Evolutionary conservation across 73 alveolate species (phyloP).

Genomic region (Breviolum minutum): DNA sequence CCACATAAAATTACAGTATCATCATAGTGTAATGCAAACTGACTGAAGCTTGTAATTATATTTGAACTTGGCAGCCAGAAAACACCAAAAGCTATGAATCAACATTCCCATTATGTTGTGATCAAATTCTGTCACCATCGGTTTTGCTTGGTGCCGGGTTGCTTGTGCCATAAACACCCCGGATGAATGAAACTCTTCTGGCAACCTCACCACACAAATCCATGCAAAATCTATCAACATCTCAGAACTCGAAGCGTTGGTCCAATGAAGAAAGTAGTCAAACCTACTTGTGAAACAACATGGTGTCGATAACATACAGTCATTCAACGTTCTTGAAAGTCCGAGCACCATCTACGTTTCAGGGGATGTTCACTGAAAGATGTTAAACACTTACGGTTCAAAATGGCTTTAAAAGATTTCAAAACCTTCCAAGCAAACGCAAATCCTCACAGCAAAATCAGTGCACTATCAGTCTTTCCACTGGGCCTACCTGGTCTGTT

Average conservation of each 20-base stretch:
- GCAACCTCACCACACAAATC: background rate
- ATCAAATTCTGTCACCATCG: background rate
- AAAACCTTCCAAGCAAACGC: too few species aligned
- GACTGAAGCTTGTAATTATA: background rate
- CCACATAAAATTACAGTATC: background rate
- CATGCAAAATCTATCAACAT: background rate
- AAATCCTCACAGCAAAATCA: too few species aligned
- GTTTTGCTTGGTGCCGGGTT: background rate
- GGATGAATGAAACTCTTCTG: conserved; percentile 8
- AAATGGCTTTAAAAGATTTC: too few species aligned
- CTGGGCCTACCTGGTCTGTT: background rate
- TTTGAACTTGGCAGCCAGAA: background rate
- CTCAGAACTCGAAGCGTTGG: background rate
- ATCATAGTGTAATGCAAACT: background rate
- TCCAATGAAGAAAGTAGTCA: background rate
- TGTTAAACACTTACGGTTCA: too few species aligned
- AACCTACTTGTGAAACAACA: too few species aligned
- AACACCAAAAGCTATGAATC: background rate
- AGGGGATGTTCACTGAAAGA: too few species aligned
- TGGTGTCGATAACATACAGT: too few species aligned
- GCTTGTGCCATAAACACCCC: conserved; percentile 43
- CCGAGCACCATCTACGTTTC: too few species aligned
- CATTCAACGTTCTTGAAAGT: too few species aligned
- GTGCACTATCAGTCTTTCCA: too few species aligned
- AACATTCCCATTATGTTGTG: background rate